These are phyloP conservation scores for Coemansia sp. DNA, from an alignment of 192 early-diverging fungal genomes.

Conservation along the genomic window DNA sequence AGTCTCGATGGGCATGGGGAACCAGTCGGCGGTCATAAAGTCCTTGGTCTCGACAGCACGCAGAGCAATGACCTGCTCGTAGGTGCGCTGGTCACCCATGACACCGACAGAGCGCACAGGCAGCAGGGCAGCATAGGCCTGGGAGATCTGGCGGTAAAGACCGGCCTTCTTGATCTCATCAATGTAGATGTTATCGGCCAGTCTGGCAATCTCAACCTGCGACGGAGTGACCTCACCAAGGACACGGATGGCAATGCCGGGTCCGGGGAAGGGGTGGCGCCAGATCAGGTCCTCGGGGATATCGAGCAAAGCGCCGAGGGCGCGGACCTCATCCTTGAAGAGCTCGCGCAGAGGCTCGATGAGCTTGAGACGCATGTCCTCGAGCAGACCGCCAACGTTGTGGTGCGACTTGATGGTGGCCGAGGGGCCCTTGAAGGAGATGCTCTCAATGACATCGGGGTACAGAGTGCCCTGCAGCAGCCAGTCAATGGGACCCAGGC, in stretches of 20 bases:
- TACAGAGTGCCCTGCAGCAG: slow-evolving; percentile 97
- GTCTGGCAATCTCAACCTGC: slow-evolving; percentile 93
- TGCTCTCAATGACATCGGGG: slow-evolving; percentile 98
- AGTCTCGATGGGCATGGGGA: slow-evolving; percentile 80
- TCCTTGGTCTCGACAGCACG: slow-evolving; percentile 94
- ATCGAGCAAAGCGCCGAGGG: slow-evolving; percentile 83
- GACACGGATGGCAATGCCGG: slow-evolving; percentile 97
- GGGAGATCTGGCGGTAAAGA: slow-evolving; percentile 94
- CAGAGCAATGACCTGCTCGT: slow-evolving; percentile 97
- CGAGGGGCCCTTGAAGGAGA: slow-evolving; percentile 98
- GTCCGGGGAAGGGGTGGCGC: slow-evolving; percentile 99
- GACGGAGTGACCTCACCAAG: slow-evolving; percentile 91
- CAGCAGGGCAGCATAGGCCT: slow-evolving; percentile 95
- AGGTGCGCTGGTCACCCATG: slow-evolving; percentile 98
- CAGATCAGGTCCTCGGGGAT: slow-evolving; percentile 94
- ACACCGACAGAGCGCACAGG: slow-evolving; percentile 96
- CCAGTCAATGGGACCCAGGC: slow-evolving; percentile 83
- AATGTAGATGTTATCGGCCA: slow-evolving; percentile 97
- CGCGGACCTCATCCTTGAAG: slow-evolving; percentile 99
- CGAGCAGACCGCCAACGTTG: slow-evolving; percentile 95
- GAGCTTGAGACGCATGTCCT: slow-evolving; percentile 96
- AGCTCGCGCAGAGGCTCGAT: slow-evolving; percentile 98
- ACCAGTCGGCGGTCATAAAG: slow-evolving; percentile 99
- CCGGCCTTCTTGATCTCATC: slow-evolving; percentile 98
- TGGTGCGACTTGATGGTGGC: slow-evolving; percentile 99